Percentiles rank a stretch among this genome's conserved stretches.
These are phyloP conservation scores for Suillus cothurnatus DNA, from an alignment of 768 basidiomycete genomes.

Conservation along the genomic window DNA sequence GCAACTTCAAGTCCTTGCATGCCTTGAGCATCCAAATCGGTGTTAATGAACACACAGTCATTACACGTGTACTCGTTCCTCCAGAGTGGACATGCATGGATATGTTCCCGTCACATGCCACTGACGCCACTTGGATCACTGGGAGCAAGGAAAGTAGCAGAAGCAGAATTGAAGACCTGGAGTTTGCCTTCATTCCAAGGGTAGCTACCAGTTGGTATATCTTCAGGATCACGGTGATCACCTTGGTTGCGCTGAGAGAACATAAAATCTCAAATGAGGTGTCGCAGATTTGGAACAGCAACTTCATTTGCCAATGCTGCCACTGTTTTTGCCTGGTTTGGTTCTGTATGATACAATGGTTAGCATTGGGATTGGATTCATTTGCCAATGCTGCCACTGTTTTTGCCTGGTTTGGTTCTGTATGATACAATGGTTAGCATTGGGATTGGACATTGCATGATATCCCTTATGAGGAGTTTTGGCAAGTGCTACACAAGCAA, in stretches of 20 bases:
- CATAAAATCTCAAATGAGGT: neutral
- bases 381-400: neutral
- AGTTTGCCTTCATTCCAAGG: neutral
- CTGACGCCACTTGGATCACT: neutral
- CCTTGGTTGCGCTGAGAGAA: neutral
- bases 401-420: neutral
- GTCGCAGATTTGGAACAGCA: neutral
- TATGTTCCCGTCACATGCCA: slow-evolving; percentile 22
- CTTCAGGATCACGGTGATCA: neutral
- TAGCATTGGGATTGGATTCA: slow-evolving; percentile 4
- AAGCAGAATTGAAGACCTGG: neutral
- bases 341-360: neutral
- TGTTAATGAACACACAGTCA: slow-evolving; percentile 13
- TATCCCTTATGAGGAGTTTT: neutral
- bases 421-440: neutral
- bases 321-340: neutral
- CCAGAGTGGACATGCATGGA: slow-evolving; percentile 23
- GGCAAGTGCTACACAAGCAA: neutral
- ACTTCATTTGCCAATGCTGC: neutral
- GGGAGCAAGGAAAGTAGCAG: neutral
- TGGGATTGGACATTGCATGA: neutral
- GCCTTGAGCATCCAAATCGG: slow-evolving; percentile 7
- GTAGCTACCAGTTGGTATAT: neutral
- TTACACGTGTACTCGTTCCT: neutral
- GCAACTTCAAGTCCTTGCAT: slow-evolving; percentile 19